Evolutionary conservation across 768 basidiomycete species (phyloP), one percentile per base, ranked within the genome.

Genomic region (Tremella yokohamensis): DNA sequence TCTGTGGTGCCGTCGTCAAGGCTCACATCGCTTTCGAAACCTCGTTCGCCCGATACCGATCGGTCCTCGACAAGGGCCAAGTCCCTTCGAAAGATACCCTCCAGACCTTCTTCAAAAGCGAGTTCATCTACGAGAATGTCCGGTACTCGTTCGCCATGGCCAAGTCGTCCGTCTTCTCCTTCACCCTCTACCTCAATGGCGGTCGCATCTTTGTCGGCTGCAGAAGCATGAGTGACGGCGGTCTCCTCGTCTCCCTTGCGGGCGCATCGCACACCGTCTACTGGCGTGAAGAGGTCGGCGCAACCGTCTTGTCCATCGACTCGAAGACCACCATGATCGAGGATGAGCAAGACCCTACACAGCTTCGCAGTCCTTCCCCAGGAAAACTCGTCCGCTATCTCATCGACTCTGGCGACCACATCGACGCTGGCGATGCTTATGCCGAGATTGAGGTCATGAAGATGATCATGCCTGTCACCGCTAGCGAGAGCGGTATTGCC

Each of bases 391-490:
- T 99, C 55, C 84, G 93, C 34, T 93, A 87, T 81, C 84, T 98
- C 62, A 86, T 98, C 64, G 96, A 99, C 70, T 93, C 89, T 57
- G 96, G 96, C 8, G 96, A 99, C 60, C 96, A 98, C 76, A 83
- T 99, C 79, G 88, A 90, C 62, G 90, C 93, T 60, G 94, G 96
- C 18, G 91, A 98, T 62, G 87, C 89, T 58, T 98, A 97, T 76
- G 96, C 96, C 52, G 96, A 99, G 74, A 97, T 99, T 45, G 96
- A 98, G 83, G 79, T 79, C 68, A 93, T 96, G 91, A 97, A 99
- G 81, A 99, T 98, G 96, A 96, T 96, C 78, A 96, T 99, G 94
- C 92, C 92, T 2, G 84, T 99, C 55, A 85, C 90, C 55, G 91
- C 92, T 4, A 84, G 87, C 2, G 96, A 99, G 76, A 90, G 94